phyloP scores from a whole-genome alignment of 371 early-diverging fungal species.

The Actinomortierella wolfii region DNA sequence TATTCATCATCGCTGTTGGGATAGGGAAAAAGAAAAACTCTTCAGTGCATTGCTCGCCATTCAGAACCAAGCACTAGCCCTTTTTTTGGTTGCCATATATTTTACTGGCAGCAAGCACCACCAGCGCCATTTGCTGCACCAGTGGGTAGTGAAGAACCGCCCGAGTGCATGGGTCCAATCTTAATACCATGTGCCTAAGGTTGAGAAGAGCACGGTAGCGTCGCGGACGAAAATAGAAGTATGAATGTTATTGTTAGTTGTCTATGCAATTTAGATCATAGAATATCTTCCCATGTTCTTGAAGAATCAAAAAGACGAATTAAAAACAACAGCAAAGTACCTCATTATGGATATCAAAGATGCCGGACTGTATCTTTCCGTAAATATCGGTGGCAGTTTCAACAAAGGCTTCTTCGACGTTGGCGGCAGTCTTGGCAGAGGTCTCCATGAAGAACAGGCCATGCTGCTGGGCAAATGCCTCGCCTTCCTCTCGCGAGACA shows the following conservation, averaged over 20 bases:
- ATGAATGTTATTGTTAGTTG: background rate
- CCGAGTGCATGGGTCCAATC: constrained; percentile 55
- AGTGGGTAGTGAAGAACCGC: constrained; percentile 38
- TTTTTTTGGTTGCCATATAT: background rate
- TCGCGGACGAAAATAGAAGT: constrained; percentile 11
- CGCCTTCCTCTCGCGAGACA: constrained; percentile 89
- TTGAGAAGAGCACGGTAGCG: background rate
- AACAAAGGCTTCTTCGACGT: constrained; percentile 87
- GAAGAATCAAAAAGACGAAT: too few species aligned
- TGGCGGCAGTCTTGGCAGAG: constrained; percentile 91
- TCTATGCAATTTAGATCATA: too few species aligned
- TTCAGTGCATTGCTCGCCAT: too few species aligned
- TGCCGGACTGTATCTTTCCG: constrained; percentile 80
- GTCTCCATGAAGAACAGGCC: constrained; percentile 92
- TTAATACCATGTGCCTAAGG: constrained; percentile 58
- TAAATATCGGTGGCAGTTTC: constrained; percentile 82
- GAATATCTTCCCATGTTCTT: too few species aligned
- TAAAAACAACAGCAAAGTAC: constrained; percentile 25
- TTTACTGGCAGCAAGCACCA: constrained; percentile 45
- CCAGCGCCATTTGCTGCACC: constrained; percentile 28
- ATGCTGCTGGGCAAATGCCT: constrained; percentile 84
- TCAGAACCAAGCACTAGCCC: too few species aligned
- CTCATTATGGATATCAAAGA: constrained; percentile 77
- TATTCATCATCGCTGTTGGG: too few species aligned
- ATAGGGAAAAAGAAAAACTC: too few species aligned